Conservation (phyloP, 257 asterid species). For the Perilla frutescens region DNA sequence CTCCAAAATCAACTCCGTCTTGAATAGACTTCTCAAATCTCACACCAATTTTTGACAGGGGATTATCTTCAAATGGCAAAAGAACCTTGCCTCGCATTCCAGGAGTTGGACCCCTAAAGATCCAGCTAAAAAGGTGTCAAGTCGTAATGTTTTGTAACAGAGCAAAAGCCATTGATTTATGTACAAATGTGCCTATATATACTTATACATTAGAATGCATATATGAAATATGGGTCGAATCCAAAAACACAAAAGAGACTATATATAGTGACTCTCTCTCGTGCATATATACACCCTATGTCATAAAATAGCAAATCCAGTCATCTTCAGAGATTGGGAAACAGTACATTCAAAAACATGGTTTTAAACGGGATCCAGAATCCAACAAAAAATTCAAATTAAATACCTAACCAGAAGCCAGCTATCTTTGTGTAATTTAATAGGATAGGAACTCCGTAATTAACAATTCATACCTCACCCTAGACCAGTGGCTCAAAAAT, state of each 20-base stretch:
- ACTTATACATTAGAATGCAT: neutral
- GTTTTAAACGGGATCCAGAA: neutral
- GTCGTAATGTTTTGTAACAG: constrained; percentile 24
- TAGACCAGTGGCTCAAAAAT: constrained; percentile 1
- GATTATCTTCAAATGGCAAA: constrained; percentile 81
- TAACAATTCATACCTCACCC: constrained; percentile 9
- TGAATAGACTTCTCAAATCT: constrained; percentile 78
- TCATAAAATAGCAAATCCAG: constrained; percentile 20
- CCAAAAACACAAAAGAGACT: constrained; percentile 6
- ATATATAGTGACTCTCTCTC: neutral
- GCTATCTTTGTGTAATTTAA: constrained; percentile 12
- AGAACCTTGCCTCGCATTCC: constrained; percentile 86
- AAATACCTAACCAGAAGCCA: neutral
- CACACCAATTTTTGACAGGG: constrained; percentile 83
- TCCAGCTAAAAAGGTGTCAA: constrained; percentile 39
- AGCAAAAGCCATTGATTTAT: constrained; percentile 12
- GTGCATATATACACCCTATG: constrained; percentile 10
- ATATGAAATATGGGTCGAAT: neutral
- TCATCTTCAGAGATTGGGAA: constrained; percentile 12
- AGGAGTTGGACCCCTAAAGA: constrained; percentile 81
- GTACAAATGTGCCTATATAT: neutral
- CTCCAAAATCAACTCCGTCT: constrained; percentile 93
- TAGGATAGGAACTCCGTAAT: constrained; percentile 17
- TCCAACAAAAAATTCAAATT: constrained; percentile 19
- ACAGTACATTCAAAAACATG: neutral